Conservation (phyloP, 768 basidiomycete genomes). For the Termitomyces sp. region DNA sequence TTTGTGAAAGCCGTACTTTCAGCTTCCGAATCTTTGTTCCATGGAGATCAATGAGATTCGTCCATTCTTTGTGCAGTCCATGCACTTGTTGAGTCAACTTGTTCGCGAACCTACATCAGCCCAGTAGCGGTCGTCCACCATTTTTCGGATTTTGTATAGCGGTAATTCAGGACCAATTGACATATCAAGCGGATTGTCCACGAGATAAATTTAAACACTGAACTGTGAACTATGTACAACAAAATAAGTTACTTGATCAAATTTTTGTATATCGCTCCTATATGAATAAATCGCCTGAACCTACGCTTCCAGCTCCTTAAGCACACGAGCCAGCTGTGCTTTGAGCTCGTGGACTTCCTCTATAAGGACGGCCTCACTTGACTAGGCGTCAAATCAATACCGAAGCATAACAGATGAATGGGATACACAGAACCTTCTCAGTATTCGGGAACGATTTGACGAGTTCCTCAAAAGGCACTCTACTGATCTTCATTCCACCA, state of each 20-base stretch:
- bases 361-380: constrained; percentile 62
- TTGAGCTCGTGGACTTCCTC: constrained; percentile 58
- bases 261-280: not conserved
- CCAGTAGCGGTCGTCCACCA: not conserved
- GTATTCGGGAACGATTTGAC: constrained; percentile 71
- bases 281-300: not conserved
- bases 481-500: constrained; percentile 59
- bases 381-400: constrained; percentile 33
- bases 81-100: constrained; percentile 69
- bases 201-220: not conserved
- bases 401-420: not conserved
- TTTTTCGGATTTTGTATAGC: not conserved
- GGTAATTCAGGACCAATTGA: not conserved
- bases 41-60: constrained; percentile 95
- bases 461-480: constrained; percentile 62
- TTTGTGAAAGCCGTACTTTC: constrained; percentile 1
- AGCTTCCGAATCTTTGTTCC: constrained; percentile 82
- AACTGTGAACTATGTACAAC: not conserved
- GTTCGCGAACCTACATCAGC: constrained; percentile 20
- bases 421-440: constrained; percentile 42
- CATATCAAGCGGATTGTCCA: not conserved
- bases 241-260: not conserved
- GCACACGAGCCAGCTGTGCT: constrained; percentile 31
- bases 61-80: constrained; percentile 81
- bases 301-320: constrained; percentile 28